A percentile compares a stretch with the other conserved stretches of the same genome.
Conservation (phyloP, 495 filamentous ascomycete species). For the Neurospora intermedia region DNA sequence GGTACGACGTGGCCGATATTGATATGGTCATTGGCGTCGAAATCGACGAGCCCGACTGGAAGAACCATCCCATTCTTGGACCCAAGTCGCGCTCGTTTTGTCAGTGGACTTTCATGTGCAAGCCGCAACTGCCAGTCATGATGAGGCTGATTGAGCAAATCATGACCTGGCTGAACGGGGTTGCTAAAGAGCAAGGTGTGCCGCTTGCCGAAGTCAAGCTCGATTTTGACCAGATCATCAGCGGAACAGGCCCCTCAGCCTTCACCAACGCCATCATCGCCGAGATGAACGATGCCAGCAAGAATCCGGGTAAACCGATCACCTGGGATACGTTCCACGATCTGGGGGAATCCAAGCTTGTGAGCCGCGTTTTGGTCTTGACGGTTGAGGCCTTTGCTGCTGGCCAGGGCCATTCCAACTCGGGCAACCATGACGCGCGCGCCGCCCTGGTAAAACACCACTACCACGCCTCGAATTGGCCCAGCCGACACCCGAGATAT, state of each 20-base stretch:
- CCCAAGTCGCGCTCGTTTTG: slow-evolving; percentile 52
- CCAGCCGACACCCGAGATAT: slow-evolving; percentile 46
- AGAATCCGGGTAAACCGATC: slow-evolving; percentile 17
- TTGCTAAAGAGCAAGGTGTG: slow-evolving; percentile 42
- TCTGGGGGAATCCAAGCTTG: slow-evolving; percentile 44
- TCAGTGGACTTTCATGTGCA: slow-evolving; percentile 60
- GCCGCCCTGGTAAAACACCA: slow-evolving; percentile 51
- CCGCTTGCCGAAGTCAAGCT: slow-evolving; percentile 44
- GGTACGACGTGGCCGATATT: slow-evolving; percentile 38
- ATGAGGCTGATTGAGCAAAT: slow-evolving; percentile 50
- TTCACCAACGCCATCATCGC: slow-evolving; percentile 50
- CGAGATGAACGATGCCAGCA: slow-evolving; percentile 39
- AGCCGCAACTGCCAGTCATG: slow-evolving; percentile 51
- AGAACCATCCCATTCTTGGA: slow-evolving; percentile 50
- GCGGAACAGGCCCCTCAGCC: slow-evolving; percentile 54
- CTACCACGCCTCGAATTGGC: slow-evolving; percentile 56
- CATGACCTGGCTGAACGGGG: slow-evolving; percentile 44
- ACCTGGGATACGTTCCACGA: slow-evolving; percentile 49
- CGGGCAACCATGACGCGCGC: slow-evolving; percentile 48
- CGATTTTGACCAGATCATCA: slow-evolving; percentile 58
- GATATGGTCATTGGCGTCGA: slow-evolving; percentile 55
- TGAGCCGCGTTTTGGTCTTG: slow-evolving; percentile 47
- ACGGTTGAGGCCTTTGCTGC: slow-evolving; percentile 55
- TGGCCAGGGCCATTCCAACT: slow-evolving; percentile 54
- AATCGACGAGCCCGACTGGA: slow-evolving; percentile 52